These are phyloP conservation scores for Agrocybe praecox DNA, from an alignment of 768 basidiomycete species.

Conservation along the genomic window DNA sequence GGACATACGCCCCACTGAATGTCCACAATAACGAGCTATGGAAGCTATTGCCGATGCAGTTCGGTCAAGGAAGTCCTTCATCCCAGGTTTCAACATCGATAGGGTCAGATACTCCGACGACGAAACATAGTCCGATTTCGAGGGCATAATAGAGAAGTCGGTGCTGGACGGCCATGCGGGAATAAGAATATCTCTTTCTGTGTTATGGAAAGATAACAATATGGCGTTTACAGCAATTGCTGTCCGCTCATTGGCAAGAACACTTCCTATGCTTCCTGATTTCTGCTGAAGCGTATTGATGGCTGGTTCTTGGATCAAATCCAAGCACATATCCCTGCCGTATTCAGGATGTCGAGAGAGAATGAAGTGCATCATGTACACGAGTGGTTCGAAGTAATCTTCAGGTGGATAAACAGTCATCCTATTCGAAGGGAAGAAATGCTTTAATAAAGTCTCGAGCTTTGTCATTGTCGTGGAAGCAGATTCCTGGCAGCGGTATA, in stretches of 20 bases:
- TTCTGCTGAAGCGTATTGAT: slow-evolving; percentile 46
- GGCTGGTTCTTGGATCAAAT: slow-evolving; percentile 73
- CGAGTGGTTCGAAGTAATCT: slow-evolving; percentile 75
- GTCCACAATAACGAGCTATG: slow-evolving; percentile 62
- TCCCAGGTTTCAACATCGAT: slow-evolving; percentile 60
- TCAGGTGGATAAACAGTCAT: slow-evolving; percentile 65
- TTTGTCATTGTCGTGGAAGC: slow-evolving; percentile 79
- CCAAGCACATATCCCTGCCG: slow-evolving; percentile 79
- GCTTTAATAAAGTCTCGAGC: slow-evolving; percentile 71
- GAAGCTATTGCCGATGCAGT: slow-evolving; percentile 56
- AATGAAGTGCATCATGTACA: slow-evolving; percentile 80
- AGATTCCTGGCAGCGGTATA: slow-evolving; percentile 91
- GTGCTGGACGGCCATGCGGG: slow-evolving; percentile 80
- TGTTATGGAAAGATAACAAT: slow-evolving; percentile 65
- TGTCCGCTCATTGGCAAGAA: slow-evolving; percentile 71
- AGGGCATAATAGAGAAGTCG: slow-evolving; percentile 62
- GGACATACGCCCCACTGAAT: slow-evolving; percentile 72
- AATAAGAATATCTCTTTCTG: slow-evolving; percentile 69
- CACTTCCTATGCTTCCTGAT: slow-evolving; percentile 39
- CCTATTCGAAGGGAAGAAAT: slow-evolving; percentile 79
- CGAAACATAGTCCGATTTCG: slow-evolving; percentile 68
- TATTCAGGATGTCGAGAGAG: slow-evolving; percentile 84
- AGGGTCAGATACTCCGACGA: slow-evolving; percentile 66
- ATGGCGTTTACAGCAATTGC: slow-evolving; percentile 78
- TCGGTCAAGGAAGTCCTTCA: slow-evolving; percentile 74